These are phyloP conservation scores for Nothophaeocryptopus gaeumannii DNA, from an alignment of 2,329 filamentous ascomycete genomes.

Conservation along the genomic window DNA sequence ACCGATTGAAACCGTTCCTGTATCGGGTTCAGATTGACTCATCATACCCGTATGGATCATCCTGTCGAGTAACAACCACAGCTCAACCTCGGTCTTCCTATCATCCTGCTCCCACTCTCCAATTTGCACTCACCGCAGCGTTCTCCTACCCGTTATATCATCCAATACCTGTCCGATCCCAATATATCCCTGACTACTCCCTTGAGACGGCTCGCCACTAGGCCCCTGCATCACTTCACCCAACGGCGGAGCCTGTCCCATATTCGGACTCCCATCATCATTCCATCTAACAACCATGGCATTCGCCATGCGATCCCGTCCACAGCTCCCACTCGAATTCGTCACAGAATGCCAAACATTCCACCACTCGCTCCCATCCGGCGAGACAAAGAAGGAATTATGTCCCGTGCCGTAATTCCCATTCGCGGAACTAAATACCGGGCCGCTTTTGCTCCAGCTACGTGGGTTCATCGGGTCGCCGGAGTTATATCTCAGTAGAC, in stretches of 20 bases:
- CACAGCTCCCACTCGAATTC: conserved; percentile 3
- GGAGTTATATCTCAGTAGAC: conserved; percentile 1
- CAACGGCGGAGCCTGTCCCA: conserved; percentile 5
- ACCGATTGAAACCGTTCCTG: too few relatives aligned
- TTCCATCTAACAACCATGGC: conserved; percentile 4
- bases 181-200: too few relatives aligned
- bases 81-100: too few relatives aligned
- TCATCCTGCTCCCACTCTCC: too few relatives aligned
- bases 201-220: neutral
- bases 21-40: too few relatives aligned
- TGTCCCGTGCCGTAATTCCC: conserved; percentile 11
- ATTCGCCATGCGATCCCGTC: conserved; percentile 1
- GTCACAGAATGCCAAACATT: conserved; percentile 5
- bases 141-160: too few relatives aligned
- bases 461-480: conserved; percentile 5
- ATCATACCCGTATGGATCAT: too few relatives aligned
- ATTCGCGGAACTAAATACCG: conserved; percentile 9
- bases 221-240: conserved; percentile 2
- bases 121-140: too few relatives aligned
- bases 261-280: conserved; percentile 6
- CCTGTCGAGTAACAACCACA: too few relatives aligned
- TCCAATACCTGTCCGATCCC: too few relatives aligned
- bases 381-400: conserved; percentile 8
- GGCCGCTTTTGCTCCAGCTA: conserved; percentile 8
- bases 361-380: conserved; percentile 9